These are phyloP conservation scores for Rhipidocladum racemiflorum DNA, from an alignment of 176 grass and related monocot species.

Conservation along the genomic window DNA sequence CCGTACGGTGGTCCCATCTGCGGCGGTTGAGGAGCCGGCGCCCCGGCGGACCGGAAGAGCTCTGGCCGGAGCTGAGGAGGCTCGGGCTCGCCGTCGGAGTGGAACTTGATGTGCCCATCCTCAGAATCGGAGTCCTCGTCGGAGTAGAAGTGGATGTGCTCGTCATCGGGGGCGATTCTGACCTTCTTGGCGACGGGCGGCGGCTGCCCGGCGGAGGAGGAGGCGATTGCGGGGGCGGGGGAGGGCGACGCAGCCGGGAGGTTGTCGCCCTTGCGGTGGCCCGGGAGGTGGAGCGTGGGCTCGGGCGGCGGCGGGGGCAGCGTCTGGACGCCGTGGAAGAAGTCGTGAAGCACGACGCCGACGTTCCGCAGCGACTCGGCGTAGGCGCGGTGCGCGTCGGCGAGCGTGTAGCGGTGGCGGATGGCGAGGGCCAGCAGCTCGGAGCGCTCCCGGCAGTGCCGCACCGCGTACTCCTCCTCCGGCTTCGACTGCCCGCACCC, in stretches of 20 bases:
- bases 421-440: conserved; percentile 64
- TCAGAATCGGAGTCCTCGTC: conserved; percentile 58
- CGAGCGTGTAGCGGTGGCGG: conserved; percentile 68
- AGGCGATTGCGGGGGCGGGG: conserved; percentile 4
- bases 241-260: conserved; percentile 37
- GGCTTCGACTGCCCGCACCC: conserved; percentile 81
- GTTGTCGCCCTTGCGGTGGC: conserved; percentile 61
- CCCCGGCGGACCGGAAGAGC: conserved; percentile 1
- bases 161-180: conserved; percentile 38
- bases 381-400: conserved; percentile 84
- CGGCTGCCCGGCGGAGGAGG: conserved; percentile 20
- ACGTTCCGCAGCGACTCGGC: conserved; percentile 50
- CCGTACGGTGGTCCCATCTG: conserved; percentile 34
- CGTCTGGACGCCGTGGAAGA: conserved; percentile 48
- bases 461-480: conserved; percentile 72
- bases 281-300: conserved; percentile 59
- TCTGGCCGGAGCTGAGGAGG: conserved; percentile 15
- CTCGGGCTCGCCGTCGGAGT: conserved; percentile 50
- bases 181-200: conserved; percentile 42
- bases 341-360: conserved; percentile 49
- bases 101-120: conserved; percentile 60
- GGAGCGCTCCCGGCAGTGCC: conserved; percentile 59
- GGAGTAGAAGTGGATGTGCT: conserved; percentile 63
- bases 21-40: background rate
- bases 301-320: conserved; percentile 47